Base-by-base conservation (phyloP, 1,139 yeast species). In the Pichia cactophila region DNA sequence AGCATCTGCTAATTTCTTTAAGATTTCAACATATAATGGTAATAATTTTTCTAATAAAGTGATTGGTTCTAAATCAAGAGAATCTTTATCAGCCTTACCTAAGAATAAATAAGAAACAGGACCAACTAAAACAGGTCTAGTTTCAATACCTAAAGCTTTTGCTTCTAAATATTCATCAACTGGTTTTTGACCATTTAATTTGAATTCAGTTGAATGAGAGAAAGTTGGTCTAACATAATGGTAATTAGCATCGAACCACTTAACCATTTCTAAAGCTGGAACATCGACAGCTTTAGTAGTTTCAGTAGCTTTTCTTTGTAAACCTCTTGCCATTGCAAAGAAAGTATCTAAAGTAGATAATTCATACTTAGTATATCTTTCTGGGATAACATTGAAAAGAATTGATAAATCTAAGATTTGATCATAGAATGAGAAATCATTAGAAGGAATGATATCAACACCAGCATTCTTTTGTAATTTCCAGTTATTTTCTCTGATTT, bases 241-340 rank as follows among this genome's bases (percentile, higher is more conserved):
- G 86, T 92, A 92, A 87, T 92, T 92, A 58, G 97, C 86, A 74
- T 92, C 98, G 64, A 92, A 92, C 98, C 98, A 92, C 80, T 92
- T 92, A 64, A 92, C 98, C 98, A 92, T 92, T 81, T 92, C 98
- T 72, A 88, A 81, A 64, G 98, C 98, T 59, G 97, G 92, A 56
- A 92, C 98, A 73, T 94, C 98, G 62, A 92, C 96, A 61, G 95
- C 95, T 61, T 85, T 79, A 56, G 82, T 70, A 61, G 90, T 69
- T 62, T 86, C 96, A 60, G 94, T 86, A 61, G 95, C 96, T 74
- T 86, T 83, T 76, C 94, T 87, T 80, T 94, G 98, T 71, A 92
- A 81, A 83, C 98, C 98, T 82, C 98, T 89, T 74, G 97, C 98
- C 98, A 92, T 94, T 67, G 98, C 98, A 70, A 92, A 92, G 67